phyloP scores from a whole-genome alignment of 1,284 basidiomycete species.

The Apiotrichum montevideense region DNA sequence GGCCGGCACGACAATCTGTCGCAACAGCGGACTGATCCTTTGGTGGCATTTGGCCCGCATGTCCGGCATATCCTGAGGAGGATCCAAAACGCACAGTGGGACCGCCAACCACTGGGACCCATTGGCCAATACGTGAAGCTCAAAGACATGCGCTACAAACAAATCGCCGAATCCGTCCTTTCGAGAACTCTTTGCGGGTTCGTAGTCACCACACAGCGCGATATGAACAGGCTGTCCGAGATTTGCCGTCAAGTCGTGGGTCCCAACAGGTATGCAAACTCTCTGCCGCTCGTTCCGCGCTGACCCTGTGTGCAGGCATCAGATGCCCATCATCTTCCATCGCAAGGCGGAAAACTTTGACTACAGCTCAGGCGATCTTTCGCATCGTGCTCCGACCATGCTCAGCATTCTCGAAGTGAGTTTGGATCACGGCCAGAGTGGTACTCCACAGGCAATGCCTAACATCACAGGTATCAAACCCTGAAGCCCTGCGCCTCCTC shows the following conservation, averaged over 20 bases:
- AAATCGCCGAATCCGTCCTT: slow-evolving; percentile 62
- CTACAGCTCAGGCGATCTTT: slow-evolving; percentile 59
- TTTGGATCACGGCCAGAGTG: slow-evolving; percentile 2
- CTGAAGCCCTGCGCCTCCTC: slow-evolving; percentile 70
- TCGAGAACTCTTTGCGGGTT: slow-evolving; percentile 63
- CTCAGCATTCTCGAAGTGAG: slow-evolving; percentile 75
- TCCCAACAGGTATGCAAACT: slow-evolving; percentile 21
- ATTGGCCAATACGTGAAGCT: slow-evolving; percentile 76
- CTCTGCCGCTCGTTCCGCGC: background rate
- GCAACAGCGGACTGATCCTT: slow-evolving; percentile 50
- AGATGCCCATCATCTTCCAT: background rate
- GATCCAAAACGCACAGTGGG: slow-evolving; percentile 59
- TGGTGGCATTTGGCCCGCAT: slow-evolving; percentile 46
- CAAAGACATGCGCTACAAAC: slow-evolving; percentile 61
- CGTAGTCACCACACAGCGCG: slow-evolving; percentile 67
- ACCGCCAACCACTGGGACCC: slow-evolving; percentile 73
- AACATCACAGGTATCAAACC: slow-evolving; percentile 59
- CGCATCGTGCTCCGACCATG: slow-evolving; percentile 63
- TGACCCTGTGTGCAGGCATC: background rate
- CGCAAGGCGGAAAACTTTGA: slow-evolving; percentile 64
- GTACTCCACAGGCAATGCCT: background rate
- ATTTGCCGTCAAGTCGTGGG: slow-evolving; percentile 52
- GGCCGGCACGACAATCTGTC: background rate
- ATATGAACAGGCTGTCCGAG: slow-evolving; percentile 58
- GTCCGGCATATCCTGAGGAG: slow-evolving; percentile 49